Base-by-base conservation (phyloP, 257 asterid genomes). In the Petunia secreta region DNA sequence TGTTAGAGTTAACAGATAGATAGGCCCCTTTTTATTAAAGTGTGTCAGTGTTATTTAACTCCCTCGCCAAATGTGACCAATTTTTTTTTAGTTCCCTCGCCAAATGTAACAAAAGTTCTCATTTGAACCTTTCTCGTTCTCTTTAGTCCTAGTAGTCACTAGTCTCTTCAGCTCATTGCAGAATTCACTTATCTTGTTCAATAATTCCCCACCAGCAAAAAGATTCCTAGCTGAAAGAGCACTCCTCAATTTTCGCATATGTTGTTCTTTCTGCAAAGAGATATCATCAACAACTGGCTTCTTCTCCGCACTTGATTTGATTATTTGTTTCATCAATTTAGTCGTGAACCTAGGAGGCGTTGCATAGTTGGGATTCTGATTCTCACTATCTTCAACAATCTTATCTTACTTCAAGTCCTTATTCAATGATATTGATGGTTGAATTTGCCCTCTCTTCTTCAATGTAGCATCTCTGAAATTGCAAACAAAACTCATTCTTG, bases 141-240 rank as follows among this genome's bases (percentile, higher is more conserved):
- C 90, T 63, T 74, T 85, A 14, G 88, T 75, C 85, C 96, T 86
- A 8, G 82, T 83, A 4, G 97, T 93, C 34, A 48, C 77, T 87
- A 96, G 60, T 63, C 83, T 92, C 84, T 96, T 96, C 89, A 96
- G 85, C 84, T 92, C 98, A 60, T 87, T 91, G 90, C 98, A 96
- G 76, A 96, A 96, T 16, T 96, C 99, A 0, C 96, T 84, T 7
- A 94, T 93, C 86, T 91, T 94, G 81, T 82, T 89, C 57, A 96
- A 82, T 77, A 96, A 83, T 75, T 92, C 98, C 36, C 97, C 91
- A n/a, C 98, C 98, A 0, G 94, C 86, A 86, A 96, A 96, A 83
- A 94, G 85, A 82, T 93, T 94, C 81, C 91, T 85, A 1, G 98
- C 97, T 14, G 99, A 96, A 55, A 89, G 69, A 34, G 98, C 92